Conservation (phyloP, 306 rosid genomes). For the Lathyrus tuberosus region DNA sequence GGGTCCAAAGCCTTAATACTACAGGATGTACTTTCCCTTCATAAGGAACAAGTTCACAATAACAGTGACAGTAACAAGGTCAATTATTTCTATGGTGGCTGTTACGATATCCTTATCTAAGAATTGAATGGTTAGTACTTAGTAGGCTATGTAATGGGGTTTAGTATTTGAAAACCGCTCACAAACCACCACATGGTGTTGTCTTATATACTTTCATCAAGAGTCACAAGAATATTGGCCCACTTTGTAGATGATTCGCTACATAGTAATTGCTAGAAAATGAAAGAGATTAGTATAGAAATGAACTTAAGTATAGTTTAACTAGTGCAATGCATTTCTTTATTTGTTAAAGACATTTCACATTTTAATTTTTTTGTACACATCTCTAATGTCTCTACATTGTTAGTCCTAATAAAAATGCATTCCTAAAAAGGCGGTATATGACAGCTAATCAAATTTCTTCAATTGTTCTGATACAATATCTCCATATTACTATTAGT, state of each 20-base stretch:
- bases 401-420: background rate
- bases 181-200: conserved; percentile 27
- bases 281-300: background rate
- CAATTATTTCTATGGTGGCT: no score
- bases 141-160: background rate
- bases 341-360: no score
- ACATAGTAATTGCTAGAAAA: background rate
- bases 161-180: conserved; percentile 6
- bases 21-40: no score
- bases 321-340: no score
- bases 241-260: background rate
- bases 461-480: background rate
- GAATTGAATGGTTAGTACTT: background rate
- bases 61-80: no score
- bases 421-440: background rate
- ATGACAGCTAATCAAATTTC: background rate
- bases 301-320: no score
- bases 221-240: background rate
- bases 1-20: no score
- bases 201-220: conserved; percentile 15
- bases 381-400: no score
- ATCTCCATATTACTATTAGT: conserved; percentile 5
- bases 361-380: no score
- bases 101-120: no score
- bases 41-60: no score